Base-by-base conservation (phyloP, 805 yeast genomes). In the Metschnikowia corniflorae region DNA sequence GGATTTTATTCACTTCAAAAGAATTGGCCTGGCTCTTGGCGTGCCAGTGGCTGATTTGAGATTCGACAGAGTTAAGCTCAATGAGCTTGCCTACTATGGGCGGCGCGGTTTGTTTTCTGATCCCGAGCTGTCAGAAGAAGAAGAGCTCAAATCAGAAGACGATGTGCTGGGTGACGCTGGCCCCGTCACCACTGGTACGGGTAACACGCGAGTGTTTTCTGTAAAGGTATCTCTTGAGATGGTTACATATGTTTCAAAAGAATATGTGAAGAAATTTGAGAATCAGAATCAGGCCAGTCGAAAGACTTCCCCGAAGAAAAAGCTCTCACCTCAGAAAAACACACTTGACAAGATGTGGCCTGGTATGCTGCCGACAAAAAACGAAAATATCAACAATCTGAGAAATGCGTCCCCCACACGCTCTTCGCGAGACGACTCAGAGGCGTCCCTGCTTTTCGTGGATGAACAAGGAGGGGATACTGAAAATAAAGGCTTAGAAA, bases 321-420 rank as follows among this genome's bases (percentile, higher is more conserved):
- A 40, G 20, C 29, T 26, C 4, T 35, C 37, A 2, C 60, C 45
- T 1, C 53, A 60, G 31, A 58, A 49, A 31, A 54, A 63, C 2
- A 61, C 64, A 0, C 43, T 61, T 15, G 66, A 61, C 30, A 33
- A 26, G 20, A 26, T 50, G 12, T 44, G n/a, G 26, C 26, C 26
- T 3, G 13, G 15, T 13, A 12, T 24, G 26, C 26, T 24, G 26
- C 26, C 26, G 7, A 12, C 13, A 3, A 24, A 13, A 13, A 24
- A 24, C 10, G 8, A 24, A 9, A 15, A 10, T 24, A 10, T 8
- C 15, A 24, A 9, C n/a, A 15, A 24, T 8, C 26, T 12, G 26
- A 12, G 16, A 24, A 13, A 24, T 5, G 26, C 13, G 5, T 24
- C 26, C 26, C n/a, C 10, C 26, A 15, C 26, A 9, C 26, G 14